Evolutionary conservation across 2,329 filamentous ascomycete genomes (phyloP).

Genomic region (Nemania sp.): DNA sequence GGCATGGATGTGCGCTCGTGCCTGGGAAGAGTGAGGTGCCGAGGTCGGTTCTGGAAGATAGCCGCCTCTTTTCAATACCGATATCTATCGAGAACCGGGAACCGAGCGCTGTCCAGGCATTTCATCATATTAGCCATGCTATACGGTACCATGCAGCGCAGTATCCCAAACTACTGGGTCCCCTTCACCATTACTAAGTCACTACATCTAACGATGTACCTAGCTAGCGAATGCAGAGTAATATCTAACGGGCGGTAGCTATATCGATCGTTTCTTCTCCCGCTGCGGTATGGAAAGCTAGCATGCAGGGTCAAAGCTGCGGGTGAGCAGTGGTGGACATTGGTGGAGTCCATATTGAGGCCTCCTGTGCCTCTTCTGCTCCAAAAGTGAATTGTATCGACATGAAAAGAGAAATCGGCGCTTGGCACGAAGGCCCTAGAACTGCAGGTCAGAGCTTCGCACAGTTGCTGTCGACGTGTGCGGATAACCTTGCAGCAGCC

Average conservation of each 20-base stretch:
- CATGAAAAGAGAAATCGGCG: conserved; percentile 17
- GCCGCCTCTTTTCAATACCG: neutral
- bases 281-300: conserved; percentile 17
- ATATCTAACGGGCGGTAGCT: conserved; percentile 7
- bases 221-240: conserved; percentile 14
- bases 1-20: neutral
- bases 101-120: conserved; percentile 14
- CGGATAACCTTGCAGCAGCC: conserved; percentile 20
- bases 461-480: conserved; percentile 20
- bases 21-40: neutral
- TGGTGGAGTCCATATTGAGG: conserved; percentile 36
- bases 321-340: conserved; percentile 25
- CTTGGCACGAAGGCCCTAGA: conserved; percentile 33
- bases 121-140: conserved; percentile 2
- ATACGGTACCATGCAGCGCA: conserved; percentile 12
- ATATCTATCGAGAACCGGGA: neutral
- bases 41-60: conserved; percentile 10
- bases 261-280: conserved; percentile 23
- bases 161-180: conserved; percentile 34
- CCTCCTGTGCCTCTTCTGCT: conserved; percentile 36
- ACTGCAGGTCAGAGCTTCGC: conserved; percentile 35
- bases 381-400: conserved; percentile 27
- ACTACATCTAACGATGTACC: conserved; percentile 5
- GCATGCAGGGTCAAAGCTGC: conserved; percentile 31
- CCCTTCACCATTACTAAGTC: conserved; percentile 1